Percentiles rank a stretch among this genome's conserved stretches.
These are phyloP conservation scores for Paraphaeosphaeria minitans DNA, from an alignment of 2,329 filamentous ascomycete genomes.

Conservation along the genomic window DNA sequence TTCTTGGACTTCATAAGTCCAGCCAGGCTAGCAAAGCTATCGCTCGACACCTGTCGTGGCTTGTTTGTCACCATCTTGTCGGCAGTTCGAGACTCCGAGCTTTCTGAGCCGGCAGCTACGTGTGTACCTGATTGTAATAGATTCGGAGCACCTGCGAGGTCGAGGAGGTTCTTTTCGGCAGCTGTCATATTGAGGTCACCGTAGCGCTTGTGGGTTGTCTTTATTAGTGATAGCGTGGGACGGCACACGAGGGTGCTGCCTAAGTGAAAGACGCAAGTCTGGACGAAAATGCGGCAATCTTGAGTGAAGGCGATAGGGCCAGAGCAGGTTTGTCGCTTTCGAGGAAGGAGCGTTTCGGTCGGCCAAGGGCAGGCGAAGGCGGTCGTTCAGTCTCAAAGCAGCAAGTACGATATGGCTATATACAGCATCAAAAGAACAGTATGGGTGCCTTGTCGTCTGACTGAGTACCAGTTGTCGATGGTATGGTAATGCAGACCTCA, in stretches of 20 bases:
- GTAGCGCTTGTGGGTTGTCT: not conserved
- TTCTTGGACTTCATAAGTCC: slow-evolving; percentile 7
- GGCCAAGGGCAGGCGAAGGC: slow-evolving; percentile 1
- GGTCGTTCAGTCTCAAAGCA: not conserved
- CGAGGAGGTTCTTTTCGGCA: slow-evolving; percentile 19
- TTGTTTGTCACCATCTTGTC: not conserved
- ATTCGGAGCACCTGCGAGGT: slow-evolving; percentile 1
- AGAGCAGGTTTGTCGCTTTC: not conserved
- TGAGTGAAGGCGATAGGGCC: not conserved
- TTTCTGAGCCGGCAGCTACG: not conserved
- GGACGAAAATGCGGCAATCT: not conserved
- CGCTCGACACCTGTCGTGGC: not conserved
- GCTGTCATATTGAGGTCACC: slow-evolving; percentile 9
- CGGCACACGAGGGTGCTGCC: not conserved
- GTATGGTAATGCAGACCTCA: too few species aligned
- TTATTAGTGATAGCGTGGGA: slow-evolving; percentile 11
- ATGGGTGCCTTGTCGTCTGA: too few species aligned
- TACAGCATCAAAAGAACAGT: too few species aligned
- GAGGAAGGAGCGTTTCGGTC: slow-evolving; percentile 1
- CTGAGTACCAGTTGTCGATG: too few species aligned
- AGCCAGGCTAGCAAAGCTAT: slow-evolving; percentile 14
- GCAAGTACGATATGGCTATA: too few species aligned
- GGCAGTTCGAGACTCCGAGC: not conserved
- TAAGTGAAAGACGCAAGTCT: not conserved
- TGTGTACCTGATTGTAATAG: not conserved